Conservation (phyloP, 78 protist genomes). For the Tieghemostelium lacteum region DNA sequence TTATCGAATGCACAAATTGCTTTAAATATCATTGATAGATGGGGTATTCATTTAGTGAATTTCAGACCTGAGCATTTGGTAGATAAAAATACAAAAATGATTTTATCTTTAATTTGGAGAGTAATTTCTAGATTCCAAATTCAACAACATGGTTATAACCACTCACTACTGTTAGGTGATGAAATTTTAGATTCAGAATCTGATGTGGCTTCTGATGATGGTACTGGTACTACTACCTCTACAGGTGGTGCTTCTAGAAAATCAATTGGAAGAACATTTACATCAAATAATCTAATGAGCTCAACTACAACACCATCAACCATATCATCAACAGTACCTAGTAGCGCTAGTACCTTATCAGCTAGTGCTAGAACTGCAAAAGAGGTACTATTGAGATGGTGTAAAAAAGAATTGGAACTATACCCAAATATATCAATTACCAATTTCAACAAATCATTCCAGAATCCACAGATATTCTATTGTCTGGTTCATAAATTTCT, state of each 20-base stretch:
- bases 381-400: slow-evolving; percentile 65
- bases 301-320: slow-evolving; percentile 5
- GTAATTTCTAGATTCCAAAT: slow-evolving; percentile 70
- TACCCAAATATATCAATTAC: slow-evolving; percentile 9
- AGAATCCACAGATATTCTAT: slow-evolving; percentile 44
- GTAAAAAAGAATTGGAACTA: slow-evolving; percentile 44
- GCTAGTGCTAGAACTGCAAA: slow-evolving; percentile 8
- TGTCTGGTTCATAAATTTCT: slow-evolving; percentile 25
- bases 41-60: slow-evolving; percentile 67
- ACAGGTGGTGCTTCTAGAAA: too few relatives aligned
- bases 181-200: background rate
- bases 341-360: background rate
- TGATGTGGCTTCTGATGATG: background rate
- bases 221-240: background rate
- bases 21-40: slow-evolving; percentile 26
- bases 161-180: background rate
- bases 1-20: slow-evolving; percentile 62
- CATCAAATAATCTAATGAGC: too few relatives aligned
- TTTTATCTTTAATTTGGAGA: slow-evolving; percentile 27
- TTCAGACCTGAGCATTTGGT: slow-evolving; percentile 63
- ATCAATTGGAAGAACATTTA: too few relatives aligned
- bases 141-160: slow-evolving; percentile 12
- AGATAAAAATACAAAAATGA: slow-evolving; percentile 51
- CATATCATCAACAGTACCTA: background rate
- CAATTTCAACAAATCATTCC: slow-evolving; percentile 60